These are phyloP conservation scores for Podochytrium sp. DNA, from an alignment of 192 early-diverging fungal species.

Conservation along the genomic window DNA sequence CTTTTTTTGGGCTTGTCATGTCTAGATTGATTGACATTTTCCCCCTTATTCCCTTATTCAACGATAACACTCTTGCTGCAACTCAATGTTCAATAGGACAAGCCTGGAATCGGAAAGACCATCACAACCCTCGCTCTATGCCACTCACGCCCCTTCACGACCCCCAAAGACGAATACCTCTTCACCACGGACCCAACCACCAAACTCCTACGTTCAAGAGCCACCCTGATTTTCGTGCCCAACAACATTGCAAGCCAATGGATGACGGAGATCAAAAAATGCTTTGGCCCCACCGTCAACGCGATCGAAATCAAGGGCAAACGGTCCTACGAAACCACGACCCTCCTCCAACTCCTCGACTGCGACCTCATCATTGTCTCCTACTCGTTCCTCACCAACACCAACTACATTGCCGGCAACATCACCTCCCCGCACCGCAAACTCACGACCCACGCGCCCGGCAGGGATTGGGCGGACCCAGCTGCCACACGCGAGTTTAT, in stretches of 20 bases:
- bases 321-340: background rate
- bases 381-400: conserved; percentile 28
- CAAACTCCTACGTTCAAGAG: background rate
- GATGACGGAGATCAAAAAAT: conserved; percentile 27
- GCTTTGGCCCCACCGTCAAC: conserved; percentile 18
- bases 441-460: background rate
- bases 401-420: background rate
- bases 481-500: background rate
- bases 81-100: conserved; percentile 13
- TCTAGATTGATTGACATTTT: too few relatives aligned
- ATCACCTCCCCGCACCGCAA: background rate
- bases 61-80: background rate
- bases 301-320: conserved; percentile 30
- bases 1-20: background rate
- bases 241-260: conserved; percentile 29
- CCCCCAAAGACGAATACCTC: conserved; percentile 4
- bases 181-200: background rate
- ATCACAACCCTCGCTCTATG: conserved; percentile 31
- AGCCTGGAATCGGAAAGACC: conserved; percentile 35
- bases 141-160: conserved; percentile 8
- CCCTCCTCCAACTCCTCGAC: background rate
- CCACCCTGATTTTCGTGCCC: conserved; percentile 19
- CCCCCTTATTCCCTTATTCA: background rate
- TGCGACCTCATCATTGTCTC: conserved; percentile 18
- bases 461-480: background rate